Percentiles rank a stretch among this genome's conserved stretches.
Conservation (phyloP, 768 basidiomycete species). For the Gelatoporia subvermispora region DNA sequence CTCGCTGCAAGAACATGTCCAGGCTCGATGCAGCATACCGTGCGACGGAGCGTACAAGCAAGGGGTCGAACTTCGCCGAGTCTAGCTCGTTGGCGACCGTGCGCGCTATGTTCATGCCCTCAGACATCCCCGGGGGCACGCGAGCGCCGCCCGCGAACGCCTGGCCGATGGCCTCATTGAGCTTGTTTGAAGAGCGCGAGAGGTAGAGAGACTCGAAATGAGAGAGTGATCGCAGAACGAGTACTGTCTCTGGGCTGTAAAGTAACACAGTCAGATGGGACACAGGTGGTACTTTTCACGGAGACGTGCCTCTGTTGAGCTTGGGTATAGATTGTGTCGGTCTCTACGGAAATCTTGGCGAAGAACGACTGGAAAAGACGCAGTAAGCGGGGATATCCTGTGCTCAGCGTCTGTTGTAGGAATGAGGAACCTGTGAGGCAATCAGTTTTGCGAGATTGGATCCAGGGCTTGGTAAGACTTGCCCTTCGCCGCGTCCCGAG, state of each 20-base stretch:
- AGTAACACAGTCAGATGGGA: background rate
- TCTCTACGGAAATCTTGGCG: slow-evolving; percentile 89
- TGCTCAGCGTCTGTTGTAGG: slow-evolving; percentile 82
- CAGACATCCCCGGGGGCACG: slow-evolving; percentile 64
- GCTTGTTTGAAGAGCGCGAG: slow-evolving; percentile 71
- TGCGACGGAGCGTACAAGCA: slow-evolving; percentile 76
- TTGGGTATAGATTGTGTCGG: slow-evolving; percentile 87
- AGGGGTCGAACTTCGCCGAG: slow-evolving; percentile 86
- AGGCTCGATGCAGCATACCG: slow-evolving; percentile 64
- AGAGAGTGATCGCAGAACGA: slow-evolving; percentile 79
- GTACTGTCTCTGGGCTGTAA: slow-evolving; percentile 85
- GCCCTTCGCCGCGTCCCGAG: slow-evolving; percentile 81
- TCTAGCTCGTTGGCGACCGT: slow-evolving; percentile 88
- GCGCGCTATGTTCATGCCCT: slow-evolving; percentile 75
- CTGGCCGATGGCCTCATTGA: slow-evolving; percentile 78
- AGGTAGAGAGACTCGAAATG: slow-evolving; percentile 88
- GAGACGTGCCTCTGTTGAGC: slow-evolving; percentile 72
- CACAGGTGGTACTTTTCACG: background rate
- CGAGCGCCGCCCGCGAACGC: slow-evolving; percentile 71
- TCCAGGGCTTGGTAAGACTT: slow-evolving; percentile 5
- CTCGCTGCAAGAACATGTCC: slow-evolving; percentile 58
- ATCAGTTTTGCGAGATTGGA: background rate
- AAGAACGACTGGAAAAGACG: slow-evolving; percentile 97
- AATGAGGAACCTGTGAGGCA: slow-evolving; percentile 71
- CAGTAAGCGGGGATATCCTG: slow-evolving; percentile 82